Percentiles rank a stretch among this genome's conserved stretches.
phyloP scores from a whole-genome alignment of 2,329 filamentous ascomycete species.

The Fonsecaea monophora region DNA sequence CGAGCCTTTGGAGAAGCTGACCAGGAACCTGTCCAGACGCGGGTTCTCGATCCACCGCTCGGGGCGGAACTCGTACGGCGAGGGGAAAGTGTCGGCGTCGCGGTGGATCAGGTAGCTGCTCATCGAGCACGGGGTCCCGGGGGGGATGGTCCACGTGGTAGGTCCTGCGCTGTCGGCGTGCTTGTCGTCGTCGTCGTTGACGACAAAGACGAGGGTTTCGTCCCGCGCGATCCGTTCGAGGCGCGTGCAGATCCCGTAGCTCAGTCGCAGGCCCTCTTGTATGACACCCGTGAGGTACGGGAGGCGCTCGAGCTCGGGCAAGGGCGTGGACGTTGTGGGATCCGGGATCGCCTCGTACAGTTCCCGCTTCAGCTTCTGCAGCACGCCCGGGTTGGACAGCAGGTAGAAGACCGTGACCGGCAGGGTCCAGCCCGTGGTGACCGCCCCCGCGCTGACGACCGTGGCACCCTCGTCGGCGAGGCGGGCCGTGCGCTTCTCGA shows the following conservation, averaged over 20 bases:
- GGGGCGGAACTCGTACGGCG: constrained; percentile 46
- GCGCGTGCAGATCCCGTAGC: constrained; percentile 41
- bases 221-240: constrained; percentile 40
- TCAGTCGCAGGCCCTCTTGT: constrained; percentile 21
- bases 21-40: constrained; percentile 45
- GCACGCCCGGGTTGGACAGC: constrained; percentile 15
- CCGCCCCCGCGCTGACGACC: constrained; percentile 44
- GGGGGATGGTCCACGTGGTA: constrained; percentile 13
- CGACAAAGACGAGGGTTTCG: constrained; percentile 13
- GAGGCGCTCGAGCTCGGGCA: constrained; percentile 48
- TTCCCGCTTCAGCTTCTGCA: constrained; percentile 29
- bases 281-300: constrained; percentile 44
- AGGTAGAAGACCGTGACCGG: constrained; percentile 44
- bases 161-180: not conserved
- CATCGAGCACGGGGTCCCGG: constrained; percentile 46
- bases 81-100: constrained; percentile 47
- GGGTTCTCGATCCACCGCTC: constrained; percentile 47
- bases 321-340: constrained; percentile 23
- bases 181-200: no score
- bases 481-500: constrained; percentile 46
- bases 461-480: constrained; percentile 45
- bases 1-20: constrained; percentile 51
- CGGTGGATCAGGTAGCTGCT: constrained; percentile 47
- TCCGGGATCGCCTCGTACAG: constrained; percentile 27
- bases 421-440: constrained; percentile 45